Percentiles rank a stretch among this genome's conserved stretches.
Conservation (phyloP, 2,329 filamentous ascomycete genomes). For the Diaporthe ilicicola region DNA sequence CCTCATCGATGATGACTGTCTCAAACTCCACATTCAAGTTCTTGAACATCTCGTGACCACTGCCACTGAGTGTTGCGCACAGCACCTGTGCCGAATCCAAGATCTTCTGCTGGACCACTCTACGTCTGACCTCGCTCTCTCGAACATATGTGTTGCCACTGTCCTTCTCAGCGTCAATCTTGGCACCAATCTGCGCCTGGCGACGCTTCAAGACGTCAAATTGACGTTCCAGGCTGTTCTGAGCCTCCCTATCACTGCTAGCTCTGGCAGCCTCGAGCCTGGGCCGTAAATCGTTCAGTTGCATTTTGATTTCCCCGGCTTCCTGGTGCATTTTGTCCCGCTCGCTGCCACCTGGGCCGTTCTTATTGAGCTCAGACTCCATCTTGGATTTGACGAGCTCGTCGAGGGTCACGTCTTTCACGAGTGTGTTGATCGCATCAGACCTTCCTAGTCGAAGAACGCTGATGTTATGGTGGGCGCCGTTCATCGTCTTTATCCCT, state of each 20-base stretch:
- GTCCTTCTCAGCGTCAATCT: slow-evolving; percentile 89
- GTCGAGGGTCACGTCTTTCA: slow-evolving; percentile 92
- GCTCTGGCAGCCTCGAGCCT: slow-evolving; percentile 74
- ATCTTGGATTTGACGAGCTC: slow-evolving; percentile 84
- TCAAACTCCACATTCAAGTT: slow-evolving; percentile 95
- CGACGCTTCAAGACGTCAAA: slow-evolving; percentile 81
- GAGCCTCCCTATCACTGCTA: slow-evolving; percentile 55
- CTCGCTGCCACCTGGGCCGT: slow-evolving; percentile 60
- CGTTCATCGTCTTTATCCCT: slow-evolving; percentile 81
- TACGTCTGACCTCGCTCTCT: slow-evolving; percentile 85
- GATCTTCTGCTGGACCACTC: slow-evolving; percentile 88
- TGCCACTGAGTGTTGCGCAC: slow-evolving; percentile 93
- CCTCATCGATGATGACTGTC: slow-evolving; percentile 97
- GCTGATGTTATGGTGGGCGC: slow-evolving; percentile 78
- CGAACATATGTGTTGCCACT: slow-evolving; percentile 82
- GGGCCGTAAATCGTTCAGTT: slow-evolving; percentile 75
- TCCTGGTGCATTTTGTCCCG: slow-evolving; percentile 70
- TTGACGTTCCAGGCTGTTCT: slow-evolving; percentile 73
- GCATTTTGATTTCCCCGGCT: slow-evolving; percentile 76
- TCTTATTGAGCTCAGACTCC: slow-evolving; percentile 65
- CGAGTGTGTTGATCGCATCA: slow-evolving; percentile 89
- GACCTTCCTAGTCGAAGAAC: slow-evolving; percentile 90
- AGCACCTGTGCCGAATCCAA: slow-evolving; percentile 91
- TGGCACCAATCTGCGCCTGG: slow-evolving; percentile 77
- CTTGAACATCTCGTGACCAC: slow-evolving; percentile 97